Evolutionary conservation across 495 filamentous ascomycete species (phyloP).

Genomic region (Collariella sp.): DNA sequence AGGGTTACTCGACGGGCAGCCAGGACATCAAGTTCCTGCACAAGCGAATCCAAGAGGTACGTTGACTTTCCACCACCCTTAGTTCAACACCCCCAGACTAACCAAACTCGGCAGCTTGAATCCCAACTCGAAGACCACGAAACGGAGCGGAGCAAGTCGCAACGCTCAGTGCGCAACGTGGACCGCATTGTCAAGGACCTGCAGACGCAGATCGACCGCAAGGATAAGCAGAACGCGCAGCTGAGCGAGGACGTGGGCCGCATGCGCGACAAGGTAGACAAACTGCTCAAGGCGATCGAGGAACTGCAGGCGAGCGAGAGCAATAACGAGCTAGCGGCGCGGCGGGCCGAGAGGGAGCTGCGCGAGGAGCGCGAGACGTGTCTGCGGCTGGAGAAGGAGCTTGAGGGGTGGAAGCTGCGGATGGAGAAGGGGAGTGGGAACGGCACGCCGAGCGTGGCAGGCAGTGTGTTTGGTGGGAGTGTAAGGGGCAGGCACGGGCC

Average conservation of each 20-base stretch:
- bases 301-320: conserved; percentile 84
- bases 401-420: conserved; percentile 77
- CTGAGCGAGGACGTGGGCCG: conserved; percentile 74
- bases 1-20: conserved; percentile 86
- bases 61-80: conserved; percentile 15
- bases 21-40: conserved; percentile 94
- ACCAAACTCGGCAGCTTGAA: conserved; percentile 57
- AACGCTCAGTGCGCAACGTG: conserved; percentile 82
- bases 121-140: conserved; percentile 83
- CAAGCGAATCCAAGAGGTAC: conserved; percentile 91
- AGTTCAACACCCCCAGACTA: conserved; percentile 17
- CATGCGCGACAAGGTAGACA: conserved; percentile 80
- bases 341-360: conserved; percentile 81
- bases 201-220: conserved; percentile 82
- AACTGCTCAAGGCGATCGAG: conserved; percentile 81
- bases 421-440: conserved; percentile 46
- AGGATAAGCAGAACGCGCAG: conserved; percentile 73
- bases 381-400: conserved; percentile 74
- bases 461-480: conserved; percentile 27
- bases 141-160: conserved; percentile 62
- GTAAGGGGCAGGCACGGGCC: conserved; percentile 27
- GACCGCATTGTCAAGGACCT: conserved; percentile 93
- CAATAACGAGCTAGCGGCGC: conserved; percentile 64
- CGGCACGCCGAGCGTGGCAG: conserved; percentile 2
- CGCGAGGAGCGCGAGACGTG: conserved; percentile 81